phyloP scores from a whole-genome alignment of 2,329 filamentous ascomycete species.

The Colletotrichum tropicicola region DNA sequence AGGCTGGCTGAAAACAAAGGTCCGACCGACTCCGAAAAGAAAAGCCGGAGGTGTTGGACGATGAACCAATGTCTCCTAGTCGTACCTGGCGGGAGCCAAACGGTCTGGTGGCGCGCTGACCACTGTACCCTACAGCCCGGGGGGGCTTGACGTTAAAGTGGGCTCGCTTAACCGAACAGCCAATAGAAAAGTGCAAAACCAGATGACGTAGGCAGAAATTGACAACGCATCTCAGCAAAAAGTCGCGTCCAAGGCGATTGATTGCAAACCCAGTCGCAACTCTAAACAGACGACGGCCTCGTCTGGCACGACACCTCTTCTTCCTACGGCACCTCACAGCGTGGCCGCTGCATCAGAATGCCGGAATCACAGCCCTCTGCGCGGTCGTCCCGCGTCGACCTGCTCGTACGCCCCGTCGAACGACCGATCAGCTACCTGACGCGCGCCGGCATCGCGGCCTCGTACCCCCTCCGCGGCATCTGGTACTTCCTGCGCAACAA shows the following conservation, averaged over 20 bases:
- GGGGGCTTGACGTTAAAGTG: no score
- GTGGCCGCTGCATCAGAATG: neutral
- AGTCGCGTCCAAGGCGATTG: neutral
- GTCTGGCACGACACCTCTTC: neutral
- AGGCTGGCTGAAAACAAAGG: no score
- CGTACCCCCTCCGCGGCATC: slow-evolving; percentile 75
- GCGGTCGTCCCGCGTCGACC: slow-evolving; percentile 23
- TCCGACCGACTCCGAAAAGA: no score
- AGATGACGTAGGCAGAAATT: no score
- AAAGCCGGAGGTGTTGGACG: no score
- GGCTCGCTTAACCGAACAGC: no score
- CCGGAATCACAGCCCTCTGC: slow-evolving; percentile 15
- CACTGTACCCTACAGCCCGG: no score
- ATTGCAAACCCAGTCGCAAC: neutral
- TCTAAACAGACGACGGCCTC: neutral
- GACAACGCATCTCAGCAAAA: neutral
- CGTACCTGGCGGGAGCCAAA: no score
- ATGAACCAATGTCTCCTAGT: no score
- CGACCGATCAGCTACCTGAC: slow-evolving; percentile 52
- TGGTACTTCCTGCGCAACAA: slow-evolving; percentile 82
- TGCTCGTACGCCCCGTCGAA: slow-evolving; percentile 35
- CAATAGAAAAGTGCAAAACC: neutral
- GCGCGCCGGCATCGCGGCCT: slow-evolving; percentile 55
- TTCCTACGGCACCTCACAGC: neutral
- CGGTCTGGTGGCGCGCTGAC: no score